phyloP scores from a whole-genome alignment of 225 moss, liverwort and hornwort genomes.

The Neckera pumila region DNA sequence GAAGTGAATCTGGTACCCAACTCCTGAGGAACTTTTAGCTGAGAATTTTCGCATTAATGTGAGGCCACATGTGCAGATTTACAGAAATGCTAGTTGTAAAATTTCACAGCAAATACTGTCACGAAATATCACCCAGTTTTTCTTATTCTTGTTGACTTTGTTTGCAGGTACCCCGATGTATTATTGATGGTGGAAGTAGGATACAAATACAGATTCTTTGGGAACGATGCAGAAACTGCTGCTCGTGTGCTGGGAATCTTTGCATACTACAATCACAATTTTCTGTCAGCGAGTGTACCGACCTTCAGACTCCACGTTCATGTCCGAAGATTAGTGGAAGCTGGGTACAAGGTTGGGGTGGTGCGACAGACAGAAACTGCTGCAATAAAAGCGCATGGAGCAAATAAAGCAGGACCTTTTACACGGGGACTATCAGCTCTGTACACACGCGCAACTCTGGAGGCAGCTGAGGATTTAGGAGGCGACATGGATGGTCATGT shows the following conservation, averaged over 20 bases:
- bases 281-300: slow-evolving; percentile 82
- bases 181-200: slow-evolving; percentile 93
- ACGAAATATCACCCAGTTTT: not conserved
- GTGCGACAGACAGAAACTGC: slow-evolving; percentile 97
- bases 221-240: slow-evolving; percentile 83
- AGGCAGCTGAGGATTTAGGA: slow-evolving; percentile 87
- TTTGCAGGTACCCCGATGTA: slow-evolving; percentile 66
- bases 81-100: not conserved
- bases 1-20: not conserved
- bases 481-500: slow-evolving; percentile 39
- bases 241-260: slow-evolving; percentile 70
- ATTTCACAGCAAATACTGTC: not conserved
- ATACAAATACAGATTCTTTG: slow-evolving; percentile 84
- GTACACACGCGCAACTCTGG: slow-evolving; percentile 83
- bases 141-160: not conserved
- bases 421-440: slow-evolving; percentile 82
- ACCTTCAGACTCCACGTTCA: slow-evolving; percentile 93
- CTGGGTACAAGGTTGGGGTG: slow-evolving; percentile 95
- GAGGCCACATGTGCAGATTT: not conserved
- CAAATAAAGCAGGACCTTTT: slow-evolving; percentile 83
- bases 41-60: not conserved
- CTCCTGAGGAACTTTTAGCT: not conserved
- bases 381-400: slow-evolving; percentile 90
- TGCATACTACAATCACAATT: slow-evolving; percentile 80
- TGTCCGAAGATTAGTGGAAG: slow-evolving; percentile 89